Conservation (phyloP, 2,329 filamentous ascomycete species). For the Diaporthe eres region DNA sequence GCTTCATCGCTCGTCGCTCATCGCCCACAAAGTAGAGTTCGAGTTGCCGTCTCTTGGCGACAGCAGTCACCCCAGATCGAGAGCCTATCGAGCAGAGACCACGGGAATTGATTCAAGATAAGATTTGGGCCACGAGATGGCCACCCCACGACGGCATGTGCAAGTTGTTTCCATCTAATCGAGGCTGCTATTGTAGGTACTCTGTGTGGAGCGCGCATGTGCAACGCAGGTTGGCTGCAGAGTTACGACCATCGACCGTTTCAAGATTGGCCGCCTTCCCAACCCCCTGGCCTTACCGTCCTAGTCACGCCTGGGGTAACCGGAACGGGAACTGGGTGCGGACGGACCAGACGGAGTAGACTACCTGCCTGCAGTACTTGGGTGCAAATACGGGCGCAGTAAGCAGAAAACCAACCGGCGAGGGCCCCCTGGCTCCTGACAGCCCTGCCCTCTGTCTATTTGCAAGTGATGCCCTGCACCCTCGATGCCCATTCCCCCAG, state of each 20-base stretch:
- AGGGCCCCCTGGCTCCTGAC: neutral
- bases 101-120: neutral
- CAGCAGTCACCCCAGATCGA: constrained; percentile 5
- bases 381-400: neutral
- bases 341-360: neutral
- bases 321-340: constrained; percentile 9
- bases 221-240: neutral
- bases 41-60: constrained; percentile 19
- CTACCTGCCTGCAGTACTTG: neutral
- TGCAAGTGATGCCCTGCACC: neutral
- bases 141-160: neutral
- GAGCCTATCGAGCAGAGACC: constrained; percentile 21
- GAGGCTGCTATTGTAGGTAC: neutral
- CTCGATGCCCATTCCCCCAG: constrained; percentile 1
- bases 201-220: neutral
- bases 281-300: neutral
- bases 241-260: constrained; percentile 11
- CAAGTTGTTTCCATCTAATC: neutral
- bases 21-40: neutral
- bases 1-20: neutral
- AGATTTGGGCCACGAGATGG: constrained; percentile 24
- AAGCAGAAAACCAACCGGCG: constrained; percentile 1
- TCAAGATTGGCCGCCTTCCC: constrained; percentile 14
- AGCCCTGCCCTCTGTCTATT: constrained; percentile 18
- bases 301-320: constrained; percentile 13